Evolutionary conservation across 768 basidiomycete genomes (phyloP), one percentile per base, ranked within the genome.

Genomic region (Rubroboletus satanas): DNA sequence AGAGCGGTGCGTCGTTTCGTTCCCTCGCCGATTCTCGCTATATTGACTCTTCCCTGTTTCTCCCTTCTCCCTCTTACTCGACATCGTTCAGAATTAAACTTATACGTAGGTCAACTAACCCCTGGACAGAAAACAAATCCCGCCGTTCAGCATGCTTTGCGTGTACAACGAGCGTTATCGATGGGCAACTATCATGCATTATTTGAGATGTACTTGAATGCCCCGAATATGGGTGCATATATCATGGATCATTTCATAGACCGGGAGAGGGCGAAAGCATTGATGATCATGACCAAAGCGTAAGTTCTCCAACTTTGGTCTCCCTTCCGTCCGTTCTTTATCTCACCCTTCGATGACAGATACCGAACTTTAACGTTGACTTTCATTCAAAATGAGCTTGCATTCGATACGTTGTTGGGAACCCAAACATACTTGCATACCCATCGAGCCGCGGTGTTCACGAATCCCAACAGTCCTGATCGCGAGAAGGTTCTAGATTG

Each of bases 181-280:
- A 90, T 90, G 74, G 90, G 90, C 67, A 99, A 98, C 70, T 99
- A 98, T 73, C 91, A 93, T 72, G 81, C 84, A 39, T 80, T 99
- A 62, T 98, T 98, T 75, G 83, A 84, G 51, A 74, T 93, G 54
- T 98, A 91, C 73, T 64, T 81, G 64, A 77, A 78, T 51, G 92
- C 93, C 42, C 93, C 94, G 28, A 94, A 96, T 67, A 98, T 98
- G 97, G 93, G 93, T 37, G 94, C 84, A 51, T 98, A 98, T 72
- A 93, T 99, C 66, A 97, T 99, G 92, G 97, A 98, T 73, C 94
- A 98, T 71, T 98, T 98, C 71, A 88, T 98, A 65, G 84, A 86
- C 65, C 82, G 97, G 64, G 97, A 98, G 75, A 77, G 97, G 55
- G 81, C 88, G 52, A 83, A 83, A 55, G 94, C 93, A 2, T 70